Evolutionary conservation across 257 asterid genomes (phyloP), one percentile per base, ranked within the genome.

Genomic region (Nicotiana benthamiana): DNA sequence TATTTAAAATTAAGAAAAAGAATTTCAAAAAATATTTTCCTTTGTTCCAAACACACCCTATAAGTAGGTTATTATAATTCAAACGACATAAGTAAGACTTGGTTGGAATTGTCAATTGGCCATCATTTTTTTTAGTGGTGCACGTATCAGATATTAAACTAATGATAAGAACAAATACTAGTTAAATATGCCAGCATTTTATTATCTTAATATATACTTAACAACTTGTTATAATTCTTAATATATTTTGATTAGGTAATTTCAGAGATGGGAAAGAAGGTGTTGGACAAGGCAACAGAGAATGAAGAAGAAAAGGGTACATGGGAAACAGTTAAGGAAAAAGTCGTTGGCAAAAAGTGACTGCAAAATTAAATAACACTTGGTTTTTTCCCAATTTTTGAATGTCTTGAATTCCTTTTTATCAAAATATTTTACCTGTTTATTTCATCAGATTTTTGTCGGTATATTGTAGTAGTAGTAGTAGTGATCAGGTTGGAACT

Each of bases 321-420:
- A 28, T 87, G 92, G 86, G 92, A 93, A 75, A 87, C 90, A 1
- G 88, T 87, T 26, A 93, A 90, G 87, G 89, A 80, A 4, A 88
- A 75, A 54, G 30, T 75, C 6, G 77, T 65, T 4, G 76, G 86
- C 9, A 86, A 40, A 40, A 40, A 87, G 20, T 68, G 65, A 83
- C 20, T 43, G 18, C 17, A 11, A 15, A 12, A 56, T 17, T 56
- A 18, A 3, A 18, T 18, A 4, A 1, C 17, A 56, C 0, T 56
- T 0, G 3, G 26, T 6, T 56, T 56, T 56, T 56, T 20, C 6
- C 26, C 1, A 56, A n/a, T n/a, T 56, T n/a, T 6, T 53, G 18
- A 56, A 56, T 56, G 62, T 56, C 24, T 56, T 6, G 62, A 56
- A 18, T 5, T 56, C 26, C 12, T 18, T 56, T 56, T 56, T 56